Evolutionary conservation across 257 asterid species (phyloP).

Genomic region (Jaltomata sinuosa): DNA sequence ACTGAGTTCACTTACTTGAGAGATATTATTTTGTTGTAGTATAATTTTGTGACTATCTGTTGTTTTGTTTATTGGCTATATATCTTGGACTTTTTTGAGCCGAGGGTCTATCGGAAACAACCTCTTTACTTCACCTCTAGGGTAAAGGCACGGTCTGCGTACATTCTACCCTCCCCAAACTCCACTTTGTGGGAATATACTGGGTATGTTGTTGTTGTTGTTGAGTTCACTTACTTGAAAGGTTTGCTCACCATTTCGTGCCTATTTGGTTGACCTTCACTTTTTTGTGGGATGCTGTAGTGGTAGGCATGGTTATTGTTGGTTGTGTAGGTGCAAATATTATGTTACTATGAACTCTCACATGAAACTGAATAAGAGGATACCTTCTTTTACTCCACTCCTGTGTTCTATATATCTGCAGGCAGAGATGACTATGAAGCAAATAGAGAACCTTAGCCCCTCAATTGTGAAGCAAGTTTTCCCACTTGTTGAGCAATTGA

Average conservation of each 20-base stretch:
- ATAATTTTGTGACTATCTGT: too few relatives aligned
- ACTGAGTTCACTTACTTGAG: background rate
- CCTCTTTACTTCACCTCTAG: too few relatives aligned
- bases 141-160: too few relatives aligned
- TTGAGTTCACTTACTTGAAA: too few relatives aligned
- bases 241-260: background rate
- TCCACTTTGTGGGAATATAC: too few relatives aligned
- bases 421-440: constrained; percentile 95
- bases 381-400: background rate
- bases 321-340: background rate
- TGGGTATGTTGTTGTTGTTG: too few relatives aligned
- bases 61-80: too few relatives aligned
- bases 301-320: background rate
- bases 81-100: too few relatives aligned
- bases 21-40: too few relatives aligned
- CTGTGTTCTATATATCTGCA: constrained; percentile 17
- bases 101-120: too few relatives aligned
- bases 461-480: constrained; percentile 80
- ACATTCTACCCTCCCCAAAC: too few relatives aligned
- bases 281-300: background rate
- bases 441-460: constrained; percentile 85
- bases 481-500: constrained; percentile 94
- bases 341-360: background rate
- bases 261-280: background rate
- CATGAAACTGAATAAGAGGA: background rate